Evolutionary conservation across 2,329 filamentous ascomycete species (phyloP), one percentile per base, ranked within the genome.

Genomic region (Colletotrichum noveboracense): DNA sequence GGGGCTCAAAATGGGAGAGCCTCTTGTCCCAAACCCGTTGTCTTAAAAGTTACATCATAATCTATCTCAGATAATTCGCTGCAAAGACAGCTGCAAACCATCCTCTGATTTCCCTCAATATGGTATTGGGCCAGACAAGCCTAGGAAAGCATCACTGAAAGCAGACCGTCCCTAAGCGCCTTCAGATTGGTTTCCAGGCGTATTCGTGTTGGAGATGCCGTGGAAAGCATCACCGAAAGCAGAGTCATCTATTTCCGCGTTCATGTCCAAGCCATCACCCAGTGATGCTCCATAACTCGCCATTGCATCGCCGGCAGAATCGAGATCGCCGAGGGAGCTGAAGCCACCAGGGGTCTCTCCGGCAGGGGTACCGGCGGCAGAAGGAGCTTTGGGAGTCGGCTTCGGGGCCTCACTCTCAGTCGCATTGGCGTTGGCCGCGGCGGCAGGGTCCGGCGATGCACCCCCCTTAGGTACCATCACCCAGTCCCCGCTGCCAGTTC

Each of bases 181-280:
- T 52, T 78, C 77, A 7, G 77, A 78, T 28, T 77, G 77, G 12
- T 76, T 76, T 24, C 80, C 83, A 3, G 85, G 84, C 32, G 85
- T 87, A 68, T 80, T 83, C 12, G 81, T 82, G 56, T 81, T 79
- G 24, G 87, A 89, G 14, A 92, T 89, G 6, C 90, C 91, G 79
- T 96, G 94, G 84, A 96, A 95, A 1, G 95, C 95, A 79, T 97
- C 94, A 4, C 94, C 95, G 85, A 97, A 97, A 2, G 94, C 95
- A 43, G 93, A 95, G 80, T 96, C 94, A 62, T 95, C 94, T 87
- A 95, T 90, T 77, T 93, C 93, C 86, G 93, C 90, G 79, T 90
- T 88, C 67, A 93, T 83, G 81, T 90, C 89, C n/a, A 91, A 83
- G 10, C 89, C 91, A 56, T 91, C 90, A 26, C 87, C 90, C 6